Conservation (phyloP, 305 asterid species). For the Fraxinus paxiana region DNA sequence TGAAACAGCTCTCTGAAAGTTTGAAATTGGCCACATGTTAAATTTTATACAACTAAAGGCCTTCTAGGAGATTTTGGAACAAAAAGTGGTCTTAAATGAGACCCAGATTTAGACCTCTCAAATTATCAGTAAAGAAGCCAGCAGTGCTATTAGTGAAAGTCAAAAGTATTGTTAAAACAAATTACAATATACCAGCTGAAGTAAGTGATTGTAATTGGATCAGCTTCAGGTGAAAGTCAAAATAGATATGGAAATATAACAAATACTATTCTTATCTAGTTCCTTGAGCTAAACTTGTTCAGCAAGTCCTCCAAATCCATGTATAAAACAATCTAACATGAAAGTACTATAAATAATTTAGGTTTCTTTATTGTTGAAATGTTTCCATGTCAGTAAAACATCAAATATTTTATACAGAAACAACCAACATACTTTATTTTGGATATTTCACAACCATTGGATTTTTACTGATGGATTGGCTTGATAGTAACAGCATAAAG, state of each 20-base stretch:
- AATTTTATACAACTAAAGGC: background rate
- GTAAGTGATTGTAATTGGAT: background rate
- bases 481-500: background rate
- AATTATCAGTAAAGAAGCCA: background rate
- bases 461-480: background rate
- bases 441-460: background rate
- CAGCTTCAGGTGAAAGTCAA: background rate
- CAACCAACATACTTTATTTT: background rate
- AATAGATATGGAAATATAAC: background rate
- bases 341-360: background rate
- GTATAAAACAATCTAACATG: background rate
- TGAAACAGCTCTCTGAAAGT: background rate
- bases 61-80: background rate
- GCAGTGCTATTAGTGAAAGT: background rate
- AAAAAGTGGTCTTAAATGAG: background rate
- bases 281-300: background rate
- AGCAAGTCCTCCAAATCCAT: background rate
- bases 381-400: background rate
- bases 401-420: background rate
- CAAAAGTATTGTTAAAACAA: background rate
- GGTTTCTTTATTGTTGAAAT: background rate
- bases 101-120: background rate
- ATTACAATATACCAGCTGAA: background rate
- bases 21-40: background rate
- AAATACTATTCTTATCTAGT: background rate